Conservation (phyloP, 352 stramenopile species). For the Globisporangium uncinulatum region DNA sequence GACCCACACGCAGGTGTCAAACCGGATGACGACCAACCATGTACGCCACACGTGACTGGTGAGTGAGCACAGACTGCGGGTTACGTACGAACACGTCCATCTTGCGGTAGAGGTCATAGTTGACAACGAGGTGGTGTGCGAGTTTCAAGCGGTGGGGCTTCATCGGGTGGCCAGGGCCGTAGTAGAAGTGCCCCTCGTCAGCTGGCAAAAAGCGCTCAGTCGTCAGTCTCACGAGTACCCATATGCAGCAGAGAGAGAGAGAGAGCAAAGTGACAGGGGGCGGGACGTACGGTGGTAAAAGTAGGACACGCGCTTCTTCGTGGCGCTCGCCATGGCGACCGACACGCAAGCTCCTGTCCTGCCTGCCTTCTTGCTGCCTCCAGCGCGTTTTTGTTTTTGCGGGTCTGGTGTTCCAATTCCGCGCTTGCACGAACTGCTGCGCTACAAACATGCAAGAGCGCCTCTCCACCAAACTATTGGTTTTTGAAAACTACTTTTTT, state of each 20-base stretch:
- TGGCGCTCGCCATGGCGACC: slow-evolving; percentile 30
- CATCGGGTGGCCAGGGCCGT: slow-evolving; percentile 96
- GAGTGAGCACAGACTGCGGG: background rate
- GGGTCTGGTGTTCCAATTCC: too few relatives aligned
- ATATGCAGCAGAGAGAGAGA: slow-evolving; percentile 5
- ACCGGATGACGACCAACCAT: too few relatives aligned
- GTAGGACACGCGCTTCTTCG: slow-evolving; percentile 80
- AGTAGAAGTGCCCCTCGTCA: slow-evolving; percentile 97
- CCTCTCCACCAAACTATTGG: too few relatives aligned
- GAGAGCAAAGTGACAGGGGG: background rate
- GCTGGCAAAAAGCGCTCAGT: slow-evolving; percentile 27
- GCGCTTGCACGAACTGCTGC: too few relatives aligned
- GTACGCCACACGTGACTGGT: background rate
- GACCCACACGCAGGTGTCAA: background rate
- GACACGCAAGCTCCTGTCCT: background rate
- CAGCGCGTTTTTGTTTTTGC: background rate
- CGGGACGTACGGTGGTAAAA: slow-evolving; percentile 77
- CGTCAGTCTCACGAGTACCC: background rate
- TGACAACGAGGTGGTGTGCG: slow-evolving; percentile 97
- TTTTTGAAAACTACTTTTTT: too few relatives aligned
- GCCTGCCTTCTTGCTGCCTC: background rate
- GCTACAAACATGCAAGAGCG: too few relatives aligned
- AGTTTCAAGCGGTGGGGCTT: slow-evolving; percentile 97
- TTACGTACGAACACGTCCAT: slow-evolving; percentile 96
- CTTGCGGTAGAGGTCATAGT: slow-evolving; percentile 98